Conservation (phyloP, 805 yeast genomes). For the Saccharomycopsis sp. region DNA sequence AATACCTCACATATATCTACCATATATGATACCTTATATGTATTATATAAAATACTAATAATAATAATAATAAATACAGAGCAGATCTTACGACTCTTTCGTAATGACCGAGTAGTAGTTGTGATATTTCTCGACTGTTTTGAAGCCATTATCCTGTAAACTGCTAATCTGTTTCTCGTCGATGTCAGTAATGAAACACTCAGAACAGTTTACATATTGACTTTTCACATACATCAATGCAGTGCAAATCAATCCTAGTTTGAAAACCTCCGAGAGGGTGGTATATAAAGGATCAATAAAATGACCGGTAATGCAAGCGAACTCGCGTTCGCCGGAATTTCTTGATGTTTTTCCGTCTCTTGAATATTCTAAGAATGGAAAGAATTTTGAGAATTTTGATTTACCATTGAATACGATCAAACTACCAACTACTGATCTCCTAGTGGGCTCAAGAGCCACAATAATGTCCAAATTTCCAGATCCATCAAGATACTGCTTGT, state of each 20-base stretch:
- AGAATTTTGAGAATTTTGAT: constrained; percentile 40
- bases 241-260: constrained; percentile 51
- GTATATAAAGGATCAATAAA: constrained; percentile 48
- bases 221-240: constrained; percentile 42
- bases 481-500: constrained; percentile 25
- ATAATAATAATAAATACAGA: neutral
- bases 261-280: constrained; percentile 47
- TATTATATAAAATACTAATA: no score
- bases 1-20: no score
- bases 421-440: constrained; percentile 44
- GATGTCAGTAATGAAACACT: neutral
- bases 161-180: neutral
- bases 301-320: constrained; percentile 50
- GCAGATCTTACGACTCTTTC: neutral
- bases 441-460: constrained; percentile 47
- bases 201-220: neutral
- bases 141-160: neutral
- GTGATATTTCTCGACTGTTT: neutral
- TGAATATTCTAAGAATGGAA: constrained; percentile 45
- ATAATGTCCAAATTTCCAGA: constrained; percentile 35
- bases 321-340: constrained; percentile 16
- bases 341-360: constrained; percentile 19
- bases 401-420: constrained; percentile 32
- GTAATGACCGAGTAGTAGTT: neutral
- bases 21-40: no score